Evolutionary conservation across 2,329 filamentous ascomycete genomes (phyloP), one percentile per base, ranked within the genome.

Genomic region (Periconia digitata): DNA sequence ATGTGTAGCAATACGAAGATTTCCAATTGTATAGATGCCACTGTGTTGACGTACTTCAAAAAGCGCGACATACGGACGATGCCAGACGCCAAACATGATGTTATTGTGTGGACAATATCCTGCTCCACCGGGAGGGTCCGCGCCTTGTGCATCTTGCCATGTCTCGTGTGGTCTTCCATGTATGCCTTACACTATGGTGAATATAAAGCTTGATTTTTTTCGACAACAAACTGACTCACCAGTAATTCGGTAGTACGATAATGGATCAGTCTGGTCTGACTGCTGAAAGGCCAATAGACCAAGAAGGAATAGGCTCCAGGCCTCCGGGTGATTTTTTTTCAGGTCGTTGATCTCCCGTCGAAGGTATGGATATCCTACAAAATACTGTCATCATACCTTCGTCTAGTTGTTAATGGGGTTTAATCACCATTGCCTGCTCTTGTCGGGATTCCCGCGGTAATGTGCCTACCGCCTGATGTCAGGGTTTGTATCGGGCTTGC

Each of bases 91-190:
- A 66, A 95, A 94, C 13, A 95, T 73, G 27, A 87, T 83, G 3
- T 89, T 90, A 21, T 78, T 81, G 68, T 95, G 91, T 5, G 83
- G 82, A 66, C 90, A 95, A 63, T 92, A 95, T 20, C 89, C 88
- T 1, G 51, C 42, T 7, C 36, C 54, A 1, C 55, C 58, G 2
- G 60, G 51, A 40, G 64, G 65, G 74, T 75, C 38, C 0, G 59
- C 35, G 6, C 66, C 64, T 24, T 58, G 52, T 6, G 60, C 67
- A 24, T 65, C 55, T 23, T 65, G 55, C 63, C 66, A 70, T 13
- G 55, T 62, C 17, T 69, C 69, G 53, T 76, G 69, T 2, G 66
- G 66, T 39, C 50, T 59, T 18, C 64, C 67, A 39, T 71, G 67
- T n/a, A 71, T 69, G 3, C 63, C 66, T 71, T 20, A 6, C 8